Base-by-base conservation (phyloP, 2,329 filamentous ascomycete genomes). In the Fusarium nisikadoi region DNA sequence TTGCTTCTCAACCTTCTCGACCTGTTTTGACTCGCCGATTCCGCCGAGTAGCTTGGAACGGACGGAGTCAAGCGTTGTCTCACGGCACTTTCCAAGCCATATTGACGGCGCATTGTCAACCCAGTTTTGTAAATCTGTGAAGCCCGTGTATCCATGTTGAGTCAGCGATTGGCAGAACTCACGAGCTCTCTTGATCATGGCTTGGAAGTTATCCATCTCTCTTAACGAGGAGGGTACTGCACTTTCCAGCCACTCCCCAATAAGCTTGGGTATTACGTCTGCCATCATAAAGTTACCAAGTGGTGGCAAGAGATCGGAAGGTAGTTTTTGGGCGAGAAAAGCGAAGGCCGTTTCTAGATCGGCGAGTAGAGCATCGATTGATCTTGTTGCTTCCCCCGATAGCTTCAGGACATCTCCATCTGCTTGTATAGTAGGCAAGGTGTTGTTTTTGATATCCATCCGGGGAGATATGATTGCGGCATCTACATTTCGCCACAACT, bases 1-100 rank as follows among this genome's bases (percentile, higher is more conserved):
- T 76, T 96, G 92, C 53, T 91, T 97, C 81, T 98, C 95, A 2
- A 97, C 86, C 75, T 93, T 90, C 80, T 98, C 94, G 2, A 97
- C 94, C 49, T 88, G 86, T 73, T 89, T 92, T 19, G 91, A 87
- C 31, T 86, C 82, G 13, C 91, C 91, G 42, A 95, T 87, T 2
- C 92, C 93, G 56, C 84, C 83, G 7, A 90, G 86, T 5, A 98
- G 86, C 49, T 92, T 88, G 25, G 83, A 87, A 29, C 96, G 90
- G 17, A 97, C 90, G 38, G 88, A 87, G 68, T 95, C 92, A 29
- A 99, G 86, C 1, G 94, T 91, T 38, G 88, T 90, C 76, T 97
- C 94, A 76, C 93, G 90, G 72, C 94, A 92, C 79, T 94, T 95
- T 5, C 89, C 89, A 19, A 98, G 87, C 96, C 96, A 99, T 31